Conservation (phyloP, 2,329 filamentous ascomycete genomes). For the Trichoderma lentiforme region DNA sequence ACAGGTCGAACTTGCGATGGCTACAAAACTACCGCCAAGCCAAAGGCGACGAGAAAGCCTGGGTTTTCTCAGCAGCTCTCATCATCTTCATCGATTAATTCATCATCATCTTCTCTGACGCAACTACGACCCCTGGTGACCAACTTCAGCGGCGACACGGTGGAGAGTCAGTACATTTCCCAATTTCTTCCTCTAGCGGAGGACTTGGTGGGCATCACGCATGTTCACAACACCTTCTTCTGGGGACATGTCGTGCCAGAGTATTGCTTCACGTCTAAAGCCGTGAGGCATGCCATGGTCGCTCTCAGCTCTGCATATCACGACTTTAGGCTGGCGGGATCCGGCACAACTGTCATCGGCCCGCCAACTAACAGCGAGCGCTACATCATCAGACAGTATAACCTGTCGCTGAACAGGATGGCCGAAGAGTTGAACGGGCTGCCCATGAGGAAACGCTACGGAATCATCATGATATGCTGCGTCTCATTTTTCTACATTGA, state of each 20-base stretch:
- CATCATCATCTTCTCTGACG: not conserved
- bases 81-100: constrained; percentile 1
- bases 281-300: constrained; percentile 34
- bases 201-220: constrained; percentile 29
- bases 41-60: constrained; percentile 6
- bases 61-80: constrained; percentile 12
- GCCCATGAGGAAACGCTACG: constrained; percentile 19
- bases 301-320: constrained; percentile 34
- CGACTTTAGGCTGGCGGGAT: constrained; percentile 23
- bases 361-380: constrained; percentile 31
- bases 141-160: constrained; percentile 35
- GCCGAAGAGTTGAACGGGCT: constrained; percentile 20
- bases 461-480: constrained; percentile 33
- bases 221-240: constrained; percentile 29
- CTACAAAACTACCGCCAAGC: constrained; percentile 28
- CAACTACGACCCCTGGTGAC: constrained; percentile 32
- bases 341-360: constrained; percentile 17
- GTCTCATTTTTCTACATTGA: constrained; percentile 33
- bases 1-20: constrained; percentile 36
- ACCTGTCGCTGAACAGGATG: constrained; percentile 35
- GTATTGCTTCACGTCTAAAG: constrained; percentile 29
- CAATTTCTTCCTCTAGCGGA: constrained; percentile 32
- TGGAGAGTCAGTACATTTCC: constrained; percentile 36
- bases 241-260: constrained; percentile 32
- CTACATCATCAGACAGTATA: constrained; percentile 40